A percentile compares a stretch with the other conserved stretches of the same genome.
Evolutionary conservation across 2,329 filamentous ascomycete species (phyloP).

Genomic region (Epichloe baconii): DNA sequence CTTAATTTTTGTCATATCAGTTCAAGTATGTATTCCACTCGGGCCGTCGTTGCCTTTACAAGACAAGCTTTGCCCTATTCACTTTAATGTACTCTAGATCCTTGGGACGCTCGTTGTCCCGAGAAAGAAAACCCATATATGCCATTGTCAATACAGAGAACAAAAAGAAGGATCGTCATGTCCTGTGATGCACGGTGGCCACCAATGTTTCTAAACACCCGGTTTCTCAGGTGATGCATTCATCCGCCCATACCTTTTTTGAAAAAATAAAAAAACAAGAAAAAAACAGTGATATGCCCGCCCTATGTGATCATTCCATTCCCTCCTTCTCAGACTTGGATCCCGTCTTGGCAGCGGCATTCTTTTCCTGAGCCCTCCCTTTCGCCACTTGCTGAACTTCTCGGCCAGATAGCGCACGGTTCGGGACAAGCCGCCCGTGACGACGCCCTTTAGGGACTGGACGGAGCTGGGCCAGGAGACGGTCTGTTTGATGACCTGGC

Average conservation of each 20-base stretch:
- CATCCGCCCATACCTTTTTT: too few relatives aligned
- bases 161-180: too few relatives aligned
- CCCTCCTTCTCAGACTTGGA: not conserved
- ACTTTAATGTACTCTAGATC: too few relatives aligned
- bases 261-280: not conserved
- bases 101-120: too few relatives aligned
- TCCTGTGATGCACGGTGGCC: too few relatives aligned
- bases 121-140: too few relatives aligned
- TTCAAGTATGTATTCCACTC: not conserved
- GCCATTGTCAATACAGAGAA: too few relatives aligned
- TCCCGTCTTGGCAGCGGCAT: conserved; percentile 10
- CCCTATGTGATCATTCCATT: not conserved
- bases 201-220: too few relatives aligned
- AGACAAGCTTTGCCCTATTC: too few relatives aligned
- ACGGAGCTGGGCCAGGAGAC: conserved; percentile 85
- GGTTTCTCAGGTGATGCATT: too few relatives aligned
- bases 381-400: conserved; percentile 57
- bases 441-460: conserved; percentile 70
- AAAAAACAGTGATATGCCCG: not conserved
- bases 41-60: too few relatives aligned
- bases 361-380: conserved; percentile 20
- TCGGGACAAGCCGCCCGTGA: conserved; percentile 63
- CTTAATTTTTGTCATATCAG: conserved; percentile 2
- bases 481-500: conserved; percentile 69
- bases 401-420: conserved; percentile 68